A percentile compares a stretch with the other conserved stretches of the same genome.
Evolutionary conservation across 441 rosid species (phyloP).

Genomic region (Kokia cookei): DNA sequence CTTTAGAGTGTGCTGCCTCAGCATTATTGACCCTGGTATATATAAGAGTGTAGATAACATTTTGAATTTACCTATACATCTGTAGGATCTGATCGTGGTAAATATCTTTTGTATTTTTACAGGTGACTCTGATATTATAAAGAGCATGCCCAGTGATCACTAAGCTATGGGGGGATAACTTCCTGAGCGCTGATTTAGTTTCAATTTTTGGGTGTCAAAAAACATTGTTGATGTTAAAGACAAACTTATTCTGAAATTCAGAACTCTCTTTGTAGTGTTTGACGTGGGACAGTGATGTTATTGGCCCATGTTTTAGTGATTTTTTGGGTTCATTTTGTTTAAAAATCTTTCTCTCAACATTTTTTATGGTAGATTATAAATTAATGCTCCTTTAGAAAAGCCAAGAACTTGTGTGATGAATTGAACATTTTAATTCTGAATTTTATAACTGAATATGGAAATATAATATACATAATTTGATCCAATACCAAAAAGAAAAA

Average conservation of each 20-base stretch:
- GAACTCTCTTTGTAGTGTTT: conserved; percentile 1
- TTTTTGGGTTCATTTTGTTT: conserved; percentile 3
- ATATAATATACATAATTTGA: too few species aligned
- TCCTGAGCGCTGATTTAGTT: conserved; percentile 2
- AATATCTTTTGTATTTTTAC: background rate
- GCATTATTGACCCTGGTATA: conserved; percentile 75
- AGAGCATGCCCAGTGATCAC: conserved; percentile 48
- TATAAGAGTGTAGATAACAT: background rate
- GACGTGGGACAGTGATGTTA: background rate
- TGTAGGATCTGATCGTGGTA: background rate
- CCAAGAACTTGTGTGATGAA: too few species aligned
- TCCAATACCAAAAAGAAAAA: too few species aligned
- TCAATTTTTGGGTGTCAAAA: background rate
- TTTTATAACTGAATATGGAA: too few species aligned
- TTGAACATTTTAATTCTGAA: too few species aligned
- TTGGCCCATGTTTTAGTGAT: background rate
- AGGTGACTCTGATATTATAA: conserved; percentile 75
- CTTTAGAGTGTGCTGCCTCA: conserved; percentile 80
- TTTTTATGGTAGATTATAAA: background rate
- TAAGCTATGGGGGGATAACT: conserved; percentile 10
- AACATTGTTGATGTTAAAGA: conserved; percentile 4
- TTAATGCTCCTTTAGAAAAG: background rate
- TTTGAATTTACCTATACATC: background rate
- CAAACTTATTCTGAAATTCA: conserved; percentile 1
- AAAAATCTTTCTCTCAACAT: background rate